Percentiles rank a stretch among this genome's conserved stretches.
Evolutionary conservation across 805 yeast genomes (phyloP).

Genomic region (Candida chauliodis): DNA sequence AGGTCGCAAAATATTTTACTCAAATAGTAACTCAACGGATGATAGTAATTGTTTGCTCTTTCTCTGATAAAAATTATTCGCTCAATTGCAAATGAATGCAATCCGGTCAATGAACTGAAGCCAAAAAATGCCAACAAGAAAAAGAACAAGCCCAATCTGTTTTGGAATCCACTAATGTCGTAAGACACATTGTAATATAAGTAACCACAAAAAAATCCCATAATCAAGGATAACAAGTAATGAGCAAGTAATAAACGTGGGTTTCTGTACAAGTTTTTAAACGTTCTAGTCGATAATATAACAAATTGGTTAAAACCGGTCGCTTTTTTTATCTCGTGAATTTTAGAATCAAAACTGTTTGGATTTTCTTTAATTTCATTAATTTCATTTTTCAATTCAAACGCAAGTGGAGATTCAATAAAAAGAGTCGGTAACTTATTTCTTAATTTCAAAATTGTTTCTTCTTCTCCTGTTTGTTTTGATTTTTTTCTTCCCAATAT

Average conservation of each 20-base stretch:
- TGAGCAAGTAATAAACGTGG: slow-evolving; percentile 86
- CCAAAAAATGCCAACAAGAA: slow-evolving; percentile 90
- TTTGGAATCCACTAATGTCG: slow-evolving; percentile 95
- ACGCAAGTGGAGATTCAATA: slow-evolving; percentile 37
- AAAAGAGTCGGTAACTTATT: slow-evolving; percentile 32
- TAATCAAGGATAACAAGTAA: slow-evolving; percentile 67
- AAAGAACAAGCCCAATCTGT: slow-evolving; percentile 89
- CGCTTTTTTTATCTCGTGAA: slow-evolving; percentile 47
- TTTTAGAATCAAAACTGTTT: slow-evolving; percentile 21
- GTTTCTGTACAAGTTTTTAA: slow-evolving; percentile 88
- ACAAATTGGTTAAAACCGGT: slow-evolving; percentile 58
- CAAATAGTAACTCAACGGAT: slow-evolving; percentile 78
- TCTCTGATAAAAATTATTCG: slow-evolving; percentile 88
- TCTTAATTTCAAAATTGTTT: slow-evolving; percentile 18
- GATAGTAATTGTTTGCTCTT: slow-evolving; percentile 90
- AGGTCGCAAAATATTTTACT: slow-evolving; percentile 89
- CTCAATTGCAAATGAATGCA: slow-evolving; percentile 85
- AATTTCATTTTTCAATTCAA: slow-evolving; percentile 40
- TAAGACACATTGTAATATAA: slow-evolving; percentile 78
- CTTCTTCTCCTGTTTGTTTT: slow-evolving; percentile 19
- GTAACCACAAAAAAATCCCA: slow-evolving; percentile 83
- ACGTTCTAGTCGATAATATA: slow-evolving; percentile 81
- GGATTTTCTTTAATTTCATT: slow-evolving; percentile 21
- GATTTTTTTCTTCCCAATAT: slow-evolving; percentile 13
- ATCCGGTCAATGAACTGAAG: slow-evolving; percentile 86